A percentile compares a stretch with the other conserved stretches of the same genome.
Evolutionary conservation across 2,329 filamentous ascomycete species (phyloP).

Genomic region (Xenoacremonium recifei): DNA sequence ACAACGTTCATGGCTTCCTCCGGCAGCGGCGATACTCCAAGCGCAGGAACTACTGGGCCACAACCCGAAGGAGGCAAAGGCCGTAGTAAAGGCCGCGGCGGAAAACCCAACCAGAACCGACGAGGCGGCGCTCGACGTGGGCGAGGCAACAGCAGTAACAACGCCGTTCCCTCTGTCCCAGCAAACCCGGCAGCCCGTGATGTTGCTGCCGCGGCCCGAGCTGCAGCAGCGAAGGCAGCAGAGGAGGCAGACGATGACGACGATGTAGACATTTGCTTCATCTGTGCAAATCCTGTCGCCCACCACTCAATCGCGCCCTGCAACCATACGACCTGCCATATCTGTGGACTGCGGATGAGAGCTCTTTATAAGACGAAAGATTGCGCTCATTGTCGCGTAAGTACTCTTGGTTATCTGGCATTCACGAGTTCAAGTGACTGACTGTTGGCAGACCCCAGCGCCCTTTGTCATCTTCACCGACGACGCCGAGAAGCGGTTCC

Average conservation of each 20-base stretch:
- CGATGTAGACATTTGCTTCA: conserved; percentile 89
- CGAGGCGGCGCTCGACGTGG: conserved; percentile 33
- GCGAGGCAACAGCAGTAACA: conserved; percentile 25
- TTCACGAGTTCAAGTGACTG: neutral
- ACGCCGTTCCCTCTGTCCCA: conserved; percentile 13
- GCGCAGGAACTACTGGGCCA: neutral
- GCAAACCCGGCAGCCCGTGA: conserved; percentile 31
- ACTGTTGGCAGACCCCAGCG: conserved; percentile 55
- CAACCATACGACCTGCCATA: conserved; percentile 96
- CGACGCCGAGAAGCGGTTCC: conserved; percentile 74
- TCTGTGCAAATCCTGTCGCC: conserved; percentile 86
- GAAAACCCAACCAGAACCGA: conserved; percentile 36
- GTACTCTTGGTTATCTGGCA: conserved; percentile 24
- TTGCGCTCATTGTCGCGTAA: conserved; percentile 90
- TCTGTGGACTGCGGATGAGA: conserved; percentile 86
- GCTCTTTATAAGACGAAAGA: conserved; percentile 95
- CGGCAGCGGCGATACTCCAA: neutral
- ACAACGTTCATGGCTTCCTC: neutral
- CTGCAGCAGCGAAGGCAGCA: conserved; percentile 24
- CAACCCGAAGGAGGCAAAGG: conserved; percentile 7
- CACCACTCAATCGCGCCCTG: conserved; percentile 90
- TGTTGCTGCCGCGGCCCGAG: conserved; percentile 31
- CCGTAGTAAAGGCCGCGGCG: conserved; percentile 35
- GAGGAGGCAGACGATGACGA: conserved; percentile 44
- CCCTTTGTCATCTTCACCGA: conserved; percentile 91